A percentile compares a stretch with the other conserved stretches of the same genome.
phyloP scores from a whole-genome alignment of 768 basidiomycete species.

The Neoboletus magnificus region DNA sequence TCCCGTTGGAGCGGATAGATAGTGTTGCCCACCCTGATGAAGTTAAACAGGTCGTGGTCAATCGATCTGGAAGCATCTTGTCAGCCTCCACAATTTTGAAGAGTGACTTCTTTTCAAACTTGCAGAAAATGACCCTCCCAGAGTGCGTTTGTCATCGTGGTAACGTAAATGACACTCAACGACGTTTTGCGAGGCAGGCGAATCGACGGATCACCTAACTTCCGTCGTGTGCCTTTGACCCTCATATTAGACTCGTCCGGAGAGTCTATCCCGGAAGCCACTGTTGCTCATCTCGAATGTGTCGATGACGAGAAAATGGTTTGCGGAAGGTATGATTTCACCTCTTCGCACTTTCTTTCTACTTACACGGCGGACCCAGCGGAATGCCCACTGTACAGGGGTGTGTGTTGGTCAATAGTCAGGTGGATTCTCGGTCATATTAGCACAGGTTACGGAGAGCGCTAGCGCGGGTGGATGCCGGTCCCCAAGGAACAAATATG shows the following conservation, averaged over 20 bases:
- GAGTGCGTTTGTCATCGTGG: conserved; percentile 53
- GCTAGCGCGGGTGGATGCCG: conserved; percentile 74
- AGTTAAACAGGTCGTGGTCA: conserved; percentile 80
- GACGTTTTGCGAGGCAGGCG: conserved; percentile 43
- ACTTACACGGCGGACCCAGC: conserved; percentile 36
- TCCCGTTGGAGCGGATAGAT: conserved; percentile 75
- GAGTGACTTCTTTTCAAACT: conserved; percentile 88
- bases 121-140: conserved; percentile 95
- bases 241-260: conserved; percentile 33
- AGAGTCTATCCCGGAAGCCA: conserved; percentile 29
- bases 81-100: conserved; percentile 94
- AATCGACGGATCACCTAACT: conserved; percentile 93
- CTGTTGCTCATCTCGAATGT: conserved; percentile 34
- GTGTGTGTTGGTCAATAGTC: conserved; percentile 4
- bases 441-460: conserved; percentile 67
- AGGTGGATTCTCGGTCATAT: neutral
- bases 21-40: conserved; percentile 87
- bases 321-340: conserved; percentile 62
- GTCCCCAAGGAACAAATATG: conserved; percentile 66
- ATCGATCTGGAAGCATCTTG: conserved; percentile 79
- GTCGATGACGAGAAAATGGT: conserved; percentile 55
- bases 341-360: neutral
- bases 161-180: conserved; percentile 2
- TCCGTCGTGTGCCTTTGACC: conserved; percentile 74
- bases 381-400: conserved; percentile 97